Evolutionary conservation across 139 green algal species (phyloP), one percentile per base, ranked within the genome.

Genomic region (Spirogloea muscicola): DNA sequence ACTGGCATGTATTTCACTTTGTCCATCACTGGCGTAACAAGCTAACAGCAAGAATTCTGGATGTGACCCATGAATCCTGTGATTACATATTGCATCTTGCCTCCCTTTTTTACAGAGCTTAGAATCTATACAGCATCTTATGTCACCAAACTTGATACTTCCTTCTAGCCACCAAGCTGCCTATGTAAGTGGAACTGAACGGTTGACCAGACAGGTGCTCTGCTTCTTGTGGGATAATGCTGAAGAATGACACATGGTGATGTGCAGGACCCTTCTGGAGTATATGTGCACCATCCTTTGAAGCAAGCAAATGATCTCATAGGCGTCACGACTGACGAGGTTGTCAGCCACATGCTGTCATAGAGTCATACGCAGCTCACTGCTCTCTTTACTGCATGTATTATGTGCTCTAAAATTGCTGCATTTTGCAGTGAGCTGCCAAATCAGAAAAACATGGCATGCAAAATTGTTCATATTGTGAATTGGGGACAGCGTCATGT

Each of bases 291-390:
- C 33, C 39, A 68, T n/a, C 66, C 71, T 57, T 38, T 79, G 29
- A 79, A 79, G 33, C 42, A 79, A 37, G 71, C 71, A 25, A 79
- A 79, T 78, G 71, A 79, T 3, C 61, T 79, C 67, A 79, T 79
- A 42, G 71, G 71, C 27, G 62, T 79, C 3, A 79, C 71, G 2
- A 79, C 71, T 13, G 71, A 79, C 18, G 71, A 79, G 27, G 33
- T 79, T 75, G 68, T 76, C n/a, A 36, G 43, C 43, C 10, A 13
- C 13, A 25, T 51, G 43, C 10, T 25, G 10, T 51, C 13, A 13
- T 51, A 51, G 43, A 51, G 21, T 21, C 46, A 55, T 21, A 21
- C 21, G 46, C n/a, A n/a, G n/a, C n/a, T n/a, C n/a, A n/a, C n/a
- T n/a, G n/a, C n/a, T n/a, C n/a, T n/a, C n/a, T n/a, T n/a, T n/a